These are phyloP conservation scores for Pyrus communis DNA, from an alignment of 306 rosid species.

Conservation along the genomic window DNA sequence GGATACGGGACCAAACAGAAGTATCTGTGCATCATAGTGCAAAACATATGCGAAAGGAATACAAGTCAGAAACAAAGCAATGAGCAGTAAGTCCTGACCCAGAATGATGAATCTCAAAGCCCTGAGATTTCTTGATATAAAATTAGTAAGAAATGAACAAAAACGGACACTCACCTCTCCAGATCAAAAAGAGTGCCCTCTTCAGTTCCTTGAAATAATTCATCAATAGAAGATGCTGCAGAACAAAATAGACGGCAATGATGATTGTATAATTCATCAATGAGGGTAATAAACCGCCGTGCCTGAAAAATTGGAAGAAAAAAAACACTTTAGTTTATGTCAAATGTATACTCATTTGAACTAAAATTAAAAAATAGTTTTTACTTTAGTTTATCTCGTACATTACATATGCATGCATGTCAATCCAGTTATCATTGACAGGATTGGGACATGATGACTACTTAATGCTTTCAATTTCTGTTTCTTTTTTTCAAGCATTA, in stretches of 20 bases:
- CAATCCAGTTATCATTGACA: background rate
- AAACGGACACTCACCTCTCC: slow-evolving; percentile 61
- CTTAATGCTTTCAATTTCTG: background rate
- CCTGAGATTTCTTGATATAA: background rate
- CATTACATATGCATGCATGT: background rate
- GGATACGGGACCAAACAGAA: too few species aligned
- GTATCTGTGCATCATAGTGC: background rate
- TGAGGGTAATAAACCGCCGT: slow-evolving; percentile 79
- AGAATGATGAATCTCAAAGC: background rate
- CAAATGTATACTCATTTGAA: too few species aligned
- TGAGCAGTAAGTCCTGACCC: background rate
- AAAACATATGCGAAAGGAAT: background rate
- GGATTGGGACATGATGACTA: background rate
- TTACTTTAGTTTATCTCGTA: too few species aligned
- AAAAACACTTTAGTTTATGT: background rate
- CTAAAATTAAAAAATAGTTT: background rate
- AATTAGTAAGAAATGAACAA: background rate
- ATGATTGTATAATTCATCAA: slow-evolving; percentile 92
- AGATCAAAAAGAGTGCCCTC: slow-evolving; percentile 90
- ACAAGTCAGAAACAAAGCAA: background rate
- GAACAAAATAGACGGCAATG: slow-evolving; percentile 71
- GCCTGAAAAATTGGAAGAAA: slow-evolving; percentile 44
- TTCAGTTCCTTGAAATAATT: slow-evolving; percentile 89
- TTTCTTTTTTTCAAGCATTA: background rate
- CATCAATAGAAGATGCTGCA: slow-evolving; percentile 84